Evolutionary conservation across 306 rosid genomes (phyloP), one percentile per base, ranked within the genome.

Genomic region (Gynostemma pentaphyllum): DNA sequence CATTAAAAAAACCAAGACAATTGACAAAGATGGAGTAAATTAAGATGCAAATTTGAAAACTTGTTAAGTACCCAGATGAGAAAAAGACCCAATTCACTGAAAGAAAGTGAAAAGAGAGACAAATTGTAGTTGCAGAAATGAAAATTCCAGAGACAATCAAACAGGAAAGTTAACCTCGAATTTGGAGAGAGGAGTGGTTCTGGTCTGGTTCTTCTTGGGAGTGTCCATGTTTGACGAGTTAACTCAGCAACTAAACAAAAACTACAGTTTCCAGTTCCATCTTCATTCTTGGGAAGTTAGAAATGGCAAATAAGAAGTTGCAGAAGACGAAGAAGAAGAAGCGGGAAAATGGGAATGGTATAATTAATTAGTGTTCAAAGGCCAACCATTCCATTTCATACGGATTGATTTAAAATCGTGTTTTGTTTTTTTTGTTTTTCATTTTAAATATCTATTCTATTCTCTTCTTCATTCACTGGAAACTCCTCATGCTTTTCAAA

Each of bases 151-250:
- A n/a, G n/a, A n/a, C n/a, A n/a, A n/a, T n/a, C n/a, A 48, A 15
- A 22, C 1, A 70, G 15, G 11, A 39, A 40, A 71, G 18, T 13
- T 29, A 40, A 87, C 97, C 94, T 90, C 88, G 51, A 87, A 79
- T 41, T 70, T 71, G 29, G 88, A 45, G 50, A 62, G 42, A 45
- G 95, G 47, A 50, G 95, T 36, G 50, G 87, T 51, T 46, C 81
- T 81, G 83, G 76, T 76, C 82, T 81, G 82, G 72, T 71, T 84
- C 67, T 78, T 87, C 81, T 88, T 79, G 6, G 94, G 96, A 1
- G 96, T 81, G 69, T 85, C 89, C 95, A 84, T 85, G 23, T 29
- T 67, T 74, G 70, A 15, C 30, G 39, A 18, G 12, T 18, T 2
- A 5, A 5, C 10, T 26, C 8, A 56, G 63, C 5, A 34, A 56